Base-by-base conservation (phyloP, 192 early-diverging fungal genomes). In the Coemansia sp. region DNA sequence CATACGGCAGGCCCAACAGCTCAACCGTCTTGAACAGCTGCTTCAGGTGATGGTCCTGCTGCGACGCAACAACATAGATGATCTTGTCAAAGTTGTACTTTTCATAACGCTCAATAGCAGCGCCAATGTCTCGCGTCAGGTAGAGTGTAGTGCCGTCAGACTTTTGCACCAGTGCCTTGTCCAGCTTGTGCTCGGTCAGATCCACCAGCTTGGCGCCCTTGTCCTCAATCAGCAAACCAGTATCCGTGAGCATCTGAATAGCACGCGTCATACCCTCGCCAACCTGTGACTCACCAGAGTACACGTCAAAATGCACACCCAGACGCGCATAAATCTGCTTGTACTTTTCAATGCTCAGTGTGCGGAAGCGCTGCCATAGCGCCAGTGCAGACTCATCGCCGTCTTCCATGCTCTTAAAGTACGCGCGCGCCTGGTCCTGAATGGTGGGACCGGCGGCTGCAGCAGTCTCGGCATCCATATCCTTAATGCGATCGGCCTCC, bases 91-190 rank as follows among this genome's bases (percentile, higher is more conserved):
- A 97, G 56, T 92, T 81, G 76, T 92, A 94, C 55, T 83, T 87
- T 53, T 92, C 90, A 60, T 91, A 87, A 71, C 97, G 93, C 77
- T 93, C 87, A 56, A 92, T 87, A 55, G 94, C 94, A 41, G 95
- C 96, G 60, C 95, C 97, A 75, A 99, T 91, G 77, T 99, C 96
- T 61, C 95, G 92, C 47, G 95, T 95, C 24, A 96, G 84, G 71
- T 99, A 99, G 21, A 97, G 85, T 2, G 95, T 89, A 4, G 92
- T 91, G 50, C 95, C 96, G 69, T 97, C 95, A 69, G 84, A 85
- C 85, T 94, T 94, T 59, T 88, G 89, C 17, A 98, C 87, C 9
- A 97, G 84, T 8, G 90, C 88, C 41, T 84, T 84, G 59, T 88
- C 93, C 51, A 94, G 88, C 74, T 96, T 94, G 78, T 93, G 79